Conservation (phyloP, 768 basidiomycete genomes). For the Favolaschia claudopus region DNA sequence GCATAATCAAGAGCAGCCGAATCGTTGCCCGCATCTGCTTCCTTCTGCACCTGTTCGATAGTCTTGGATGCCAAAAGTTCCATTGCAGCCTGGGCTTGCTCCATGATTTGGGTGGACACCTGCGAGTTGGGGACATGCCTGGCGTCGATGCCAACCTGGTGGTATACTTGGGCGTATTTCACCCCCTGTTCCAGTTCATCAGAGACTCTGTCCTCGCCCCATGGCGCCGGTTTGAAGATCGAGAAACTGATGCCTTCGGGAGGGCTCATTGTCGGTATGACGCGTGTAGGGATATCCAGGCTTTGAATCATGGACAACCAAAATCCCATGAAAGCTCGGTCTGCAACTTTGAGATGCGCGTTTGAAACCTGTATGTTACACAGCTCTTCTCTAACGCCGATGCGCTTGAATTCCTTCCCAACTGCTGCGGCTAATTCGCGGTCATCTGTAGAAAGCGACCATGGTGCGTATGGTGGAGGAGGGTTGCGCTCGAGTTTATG, state of each 20-base stretch:
- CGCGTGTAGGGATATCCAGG: background rate
- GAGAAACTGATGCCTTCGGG: background rate
- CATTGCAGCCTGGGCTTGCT: background rate
- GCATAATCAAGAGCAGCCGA: conserved; percentile 15
- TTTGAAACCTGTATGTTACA: conserved; percentile 32
- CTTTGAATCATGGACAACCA: background rate
- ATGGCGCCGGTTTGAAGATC: background rate
- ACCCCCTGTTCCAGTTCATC: background rate
- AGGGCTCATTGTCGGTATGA: background rate
- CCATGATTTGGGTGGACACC: background rate
- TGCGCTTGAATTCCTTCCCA: conserved; percentile 34
- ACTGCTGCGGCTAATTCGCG: conserved; percentile 34
- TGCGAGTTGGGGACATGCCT: background rate
- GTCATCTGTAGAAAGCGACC: conserved; percentile 24
- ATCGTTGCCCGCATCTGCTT: conserved; percentile 15
- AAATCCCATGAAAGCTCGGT: background rate
- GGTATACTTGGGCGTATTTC: background rate
- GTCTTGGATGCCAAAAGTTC: background rate
- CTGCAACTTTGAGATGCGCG: background rate
- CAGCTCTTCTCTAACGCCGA: conserved; percentile 34
- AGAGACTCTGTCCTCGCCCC: background rate
- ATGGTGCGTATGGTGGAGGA: conserved; percentile 12
- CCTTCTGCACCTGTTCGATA: conserved; percentile 4
- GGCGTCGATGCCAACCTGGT: background rate
- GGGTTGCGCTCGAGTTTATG: background rate